phyloP scores from a whole-genome alignment of 2,329 filamentous ascomycete genomes.

The Fusarium sp. region DNA sequence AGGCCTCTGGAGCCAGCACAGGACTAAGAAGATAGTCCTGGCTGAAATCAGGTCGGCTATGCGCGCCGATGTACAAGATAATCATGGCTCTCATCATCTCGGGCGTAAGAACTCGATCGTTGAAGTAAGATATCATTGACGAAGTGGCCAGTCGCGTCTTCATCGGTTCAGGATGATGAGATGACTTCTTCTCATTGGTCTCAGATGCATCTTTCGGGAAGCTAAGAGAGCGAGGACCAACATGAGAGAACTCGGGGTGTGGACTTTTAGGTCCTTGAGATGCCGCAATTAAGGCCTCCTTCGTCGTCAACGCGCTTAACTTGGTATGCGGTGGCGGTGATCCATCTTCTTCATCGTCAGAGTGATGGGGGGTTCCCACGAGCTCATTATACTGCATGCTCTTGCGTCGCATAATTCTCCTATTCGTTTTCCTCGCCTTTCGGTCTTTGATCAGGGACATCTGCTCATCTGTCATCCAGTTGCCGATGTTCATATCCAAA shows the following conservation, averaged over 20 bases:
- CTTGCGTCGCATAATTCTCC: constrained; percentile 81
- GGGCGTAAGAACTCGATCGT: constrained; percentile 91
- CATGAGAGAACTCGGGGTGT: constrained; percentile 62
- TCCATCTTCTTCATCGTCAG: constrained; percentile 73
- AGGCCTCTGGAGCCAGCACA: constrained; percentile 83
- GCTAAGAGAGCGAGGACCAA: constrained; percentile 50
- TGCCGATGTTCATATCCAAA: constrained; percentile 96
- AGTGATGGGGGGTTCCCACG: constrained; percentile 83
- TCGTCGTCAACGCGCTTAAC: neutral
- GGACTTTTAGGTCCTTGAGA: constrained; percentile 43
- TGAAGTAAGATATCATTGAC: constrained; percentile 98
- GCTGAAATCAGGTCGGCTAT: constrained; percentile 91
- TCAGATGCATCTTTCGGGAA: constrained; percentile 23
- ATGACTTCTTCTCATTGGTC: constrained; percentile 45
- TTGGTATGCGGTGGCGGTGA: constrained; percentile 24
- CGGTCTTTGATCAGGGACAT: constrained; percentile 93
- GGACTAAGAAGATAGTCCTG: constrained; percentile 92
- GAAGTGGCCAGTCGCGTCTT: constrained; percentile 91
- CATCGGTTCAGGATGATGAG: constrained; percentile 67
- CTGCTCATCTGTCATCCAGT: constrained; percentile 99
- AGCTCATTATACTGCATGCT: constrained; percentile 87
- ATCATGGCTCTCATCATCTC: constrained; percentile 99
- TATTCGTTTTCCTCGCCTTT: constrained; percentile 79
- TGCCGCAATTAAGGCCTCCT: constrained; percentile 10
- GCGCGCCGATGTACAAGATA: constrained; percentile 93